Percentiles rank a stretch among this genome's conserved stretches.
Evolutionary conservation across 441 rosid genomes (phyloP).

Genomic region (Gossypium aridum): DNA sequence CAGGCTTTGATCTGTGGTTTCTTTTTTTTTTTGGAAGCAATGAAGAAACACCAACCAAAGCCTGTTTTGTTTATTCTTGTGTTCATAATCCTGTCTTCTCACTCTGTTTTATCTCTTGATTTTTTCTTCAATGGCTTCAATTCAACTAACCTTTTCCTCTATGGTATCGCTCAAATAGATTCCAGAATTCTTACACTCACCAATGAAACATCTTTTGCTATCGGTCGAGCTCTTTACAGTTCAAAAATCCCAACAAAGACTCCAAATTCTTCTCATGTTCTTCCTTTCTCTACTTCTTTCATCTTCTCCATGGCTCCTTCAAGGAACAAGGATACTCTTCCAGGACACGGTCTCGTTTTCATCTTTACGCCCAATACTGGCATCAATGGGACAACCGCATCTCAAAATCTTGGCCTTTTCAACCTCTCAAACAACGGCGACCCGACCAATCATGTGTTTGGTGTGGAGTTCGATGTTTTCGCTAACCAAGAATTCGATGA

Average conservation of each 20-base stretch:
- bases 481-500: constrained; percentile 24
- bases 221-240: constrained; percentile 52
- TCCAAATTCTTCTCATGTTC: constrained; percentile 32
- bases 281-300: constrained; percentile 64
- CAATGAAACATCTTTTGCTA: constrained; percentile 26
- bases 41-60: constrained; percentile 12
- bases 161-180: constrained; percentile 39
- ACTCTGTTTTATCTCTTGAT: constrained; percentile 30
- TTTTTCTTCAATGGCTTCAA: constrained; percentile 61
- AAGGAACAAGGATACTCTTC: constrained; percentile 29
- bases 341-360: constrained; percentile 69
- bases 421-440: constrained; percentile 45
- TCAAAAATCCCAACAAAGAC: constrained; percentile 32
- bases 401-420: constrained; percentile 52
- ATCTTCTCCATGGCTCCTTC: constrained; percentile 64
- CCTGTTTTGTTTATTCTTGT: constrained; percentile 9
- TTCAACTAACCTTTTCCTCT: constrained; percentile 32
- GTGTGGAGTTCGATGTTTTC: constrained; percentile 23
- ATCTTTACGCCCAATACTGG: constrained; percentile 45
- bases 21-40: neutral
- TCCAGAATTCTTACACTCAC: constrained; percentile 51
- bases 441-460: constrained; percentile 14
- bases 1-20: neutral
- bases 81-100: constrained; percentile 1
- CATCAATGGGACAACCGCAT: constrained; percentile 32